Base-by-base conservation (phyloP, 352 stramenopile genomes). In the Pythium biforme region DNA sequence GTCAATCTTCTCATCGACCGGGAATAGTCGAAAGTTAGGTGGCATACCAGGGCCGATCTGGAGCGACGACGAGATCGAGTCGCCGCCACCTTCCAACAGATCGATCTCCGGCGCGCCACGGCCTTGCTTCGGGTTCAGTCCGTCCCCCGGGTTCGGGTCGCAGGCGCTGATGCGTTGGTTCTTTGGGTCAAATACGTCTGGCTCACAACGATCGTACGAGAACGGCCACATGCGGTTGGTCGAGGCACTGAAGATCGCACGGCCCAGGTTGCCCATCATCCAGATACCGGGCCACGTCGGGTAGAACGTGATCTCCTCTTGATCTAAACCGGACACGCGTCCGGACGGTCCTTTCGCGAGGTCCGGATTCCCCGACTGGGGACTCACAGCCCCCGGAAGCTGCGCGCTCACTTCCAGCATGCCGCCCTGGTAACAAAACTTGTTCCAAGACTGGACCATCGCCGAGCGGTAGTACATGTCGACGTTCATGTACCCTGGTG, bases 211-310 rank as follows among this genome's bases (percentile, higher is more conserved):
- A 53, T 98, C 76, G 69, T 96, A 98, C 45, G 75, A 95, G 90
- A 90, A 99, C 0, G 96, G 96, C 95, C 95, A 98, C 63, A 98
- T 90, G 62, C 93, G 93, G 69, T 94, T 96, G 0, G 90, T 98
- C 0, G 80, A 92, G 2, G 74, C 76, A n/a, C 54, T 60, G 54
- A 60, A 60, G 27, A 60, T 60, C 10, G 54, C 54, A 12, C 54
- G 54, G 0, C 54, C 54, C 0, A 60, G 25, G 26, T 60, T 60
- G 7, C 54, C 54, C 54, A 60, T 51, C 54, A 60, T 60, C 54
- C 54, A 60, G 40, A 60, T 60, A 43, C 54, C 54, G 2, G 54
- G 54, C 54, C 54, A 60, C 25, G 96, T 92, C 23, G 79, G 79
- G 57, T 91, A 89, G 64, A 74, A 91, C 5, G 15, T 61, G 19